Conservation (phyloP, 352 stramenopile genomes). For the Pythium aquatile region DNA sequence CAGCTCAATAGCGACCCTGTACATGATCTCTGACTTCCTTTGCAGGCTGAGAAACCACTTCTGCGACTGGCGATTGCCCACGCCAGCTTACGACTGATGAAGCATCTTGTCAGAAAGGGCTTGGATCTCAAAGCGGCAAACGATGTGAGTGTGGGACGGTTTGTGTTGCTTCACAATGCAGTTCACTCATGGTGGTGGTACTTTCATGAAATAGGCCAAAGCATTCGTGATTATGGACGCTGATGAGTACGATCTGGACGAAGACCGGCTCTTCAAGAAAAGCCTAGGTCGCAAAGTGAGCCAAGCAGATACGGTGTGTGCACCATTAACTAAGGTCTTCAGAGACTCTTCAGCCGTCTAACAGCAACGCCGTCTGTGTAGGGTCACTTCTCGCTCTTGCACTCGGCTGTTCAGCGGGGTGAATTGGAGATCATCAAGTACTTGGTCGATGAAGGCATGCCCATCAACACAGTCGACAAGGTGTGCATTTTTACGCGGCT, state of each 20-base stretch:
- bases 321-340: neutral
- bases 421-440: neutral
- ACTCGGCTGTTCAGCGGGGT: constrained; percentile 11
- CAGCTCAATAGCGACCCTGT: neutral
- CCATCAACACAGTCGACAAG: constrained; percentile 9
- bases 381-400: constrained; percentile 5
- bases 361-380: neutral
- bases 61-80: constrained; percentile 7
- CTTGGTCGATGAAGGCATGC: constrained; percentile 7
- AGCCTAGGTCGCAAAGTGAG: neutral
- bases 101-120: constrained; percentile 5
- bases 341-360: too few relatives aligned
- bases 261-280: constrained; percentile 3
- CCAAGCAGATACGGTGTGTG: neutral
- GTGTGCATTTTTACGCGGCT: neutral
- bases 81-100: constrained; percentile 6
- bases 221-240: constrained; percentile 10
- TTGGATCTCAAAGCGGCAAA: neutral
- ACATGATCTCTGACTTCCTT: neutral
- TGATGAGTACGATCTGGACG: constrained; percentile 3
- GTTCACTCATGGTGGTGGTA: too few relatives aligned
- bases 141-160: constrained; percentile 1
- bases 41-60: constrained; percentile 9
- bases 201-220: neutral
- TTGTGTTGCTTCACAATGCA: too few relatives aligned